Percentiles rank a stretch among this genome's conserved stretches.
Evolutionary conservation across 2,329 filamentous ascomycete species (phyloP).

Genomic region (Alternaria triticina): DNA sequence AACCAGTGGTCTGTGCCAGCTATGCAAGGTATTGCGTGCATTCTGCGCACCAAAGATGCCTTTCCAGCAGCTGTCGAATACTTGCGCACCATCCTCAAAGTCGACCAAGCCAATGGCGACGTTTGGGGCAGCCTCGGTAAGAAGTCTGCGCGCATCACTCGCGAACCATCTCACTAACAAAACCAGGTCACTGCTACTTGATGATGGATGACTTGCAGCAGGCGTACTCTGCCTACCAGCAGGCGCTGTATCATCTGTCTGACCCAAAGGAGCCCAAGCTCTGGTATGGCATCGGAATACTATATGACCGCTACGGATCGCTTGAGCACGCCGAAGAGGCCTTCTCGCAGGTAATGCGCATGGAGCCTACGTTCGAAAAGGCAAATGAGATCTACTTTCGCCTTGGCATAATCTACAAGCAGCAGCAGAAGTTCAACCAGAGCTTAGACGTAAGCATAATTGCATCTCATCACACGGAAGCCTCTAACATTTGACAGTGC

Average conservation of each 20-base stretch:
- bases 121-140: slow-evolving; percentile 94
- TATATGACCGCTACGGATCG: slow-evolving; percentile 96
- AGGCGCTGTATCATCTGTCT: slow-evolving; percentile 87
- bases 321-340: slow-evolving; percentile 97
- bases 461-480: background rate
- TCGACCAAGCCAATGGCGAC: slow-evolving; percentile 89
- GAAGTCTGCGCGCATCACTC: slow-evolving; percentile 25
- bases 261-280: slow-evolving; percentile 98
- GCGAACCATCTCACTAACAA: slow-evolving; percentile 17
- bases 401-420: slow-evolving; percentile 99
- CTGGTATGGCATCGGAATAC: slow-evolving; percentile 98
- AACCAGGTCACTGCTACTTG: slow-evolving; percentile 88
- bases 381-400: slow-evolving; percentile 99
- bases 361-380: slow-evolving; percentile 97
- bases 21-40: slow-evolving; percentile 92
- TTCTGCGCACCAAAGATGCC: slow-evolving; percentile 88
- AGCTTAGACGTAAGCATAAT: slow-evolving; percentile 78
- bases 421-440: slow-evolving; percentile 90
- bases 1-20: slow-evolving; percentile 88
- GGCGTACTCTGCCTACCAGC: slow-evolving; percentile 95
- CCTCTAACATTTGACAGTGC: slow-evolving; percentile 65
- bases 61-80: slow-evolving; percentile 95
- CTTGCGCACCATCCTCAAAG: slow-evolving; percentile 85
- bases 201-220: slow-evolving; percentile 99
- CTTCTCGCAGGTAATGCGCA: slow-evolving; percentile 98